phyloP scores from a whole-genome alignment of 2,329 filamentous ascomycete genomes.

The Talaromyces sp. region DNA sequence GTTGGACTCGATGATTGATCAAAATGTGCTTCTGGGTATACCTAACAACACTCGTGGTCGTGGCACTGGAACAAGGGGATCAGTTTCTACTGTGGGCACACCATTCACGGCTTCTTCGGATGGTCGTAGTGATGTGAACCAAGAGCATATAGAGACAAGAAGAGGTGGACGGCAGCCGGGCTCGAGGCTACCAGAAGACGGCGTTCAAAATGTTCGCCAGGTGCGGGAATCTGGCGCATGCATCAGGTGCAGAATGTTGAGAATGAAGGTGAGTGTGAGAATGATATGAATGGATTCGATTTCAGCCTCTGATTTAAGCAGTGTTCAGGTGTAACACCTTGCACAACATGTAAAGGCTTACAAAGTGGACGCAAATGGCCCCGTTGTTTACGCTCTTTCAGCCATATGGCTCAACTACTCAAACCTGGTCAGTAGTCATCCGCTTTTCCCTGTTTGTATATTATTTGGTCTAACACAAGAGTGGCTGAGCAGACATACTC shows the following conservation, averaged over 20 bases:
- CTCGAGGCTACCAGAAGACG: neutral
- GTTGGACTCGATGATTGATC: neutral
- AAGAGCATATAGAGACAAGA: neutral
- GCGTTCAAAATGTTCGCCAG: neutral
- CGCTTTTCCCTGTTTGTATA: too few relatives aligned
- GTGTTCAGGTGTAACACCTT: slow-evolving; percentile 6
- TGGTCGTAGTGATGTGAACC: neutral
- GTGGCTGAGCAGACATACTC: slow-evolving; percentile 7
- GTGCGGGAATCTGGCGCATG: slow-evolving; percentile 14
- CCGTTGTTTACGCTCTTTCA: slow-evolving; percentile 16
- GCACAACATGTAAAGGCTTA: neutral
- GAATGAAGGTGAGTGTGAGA: slow-evolving; percentile 1
- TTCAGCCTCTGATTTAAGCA: neutral
- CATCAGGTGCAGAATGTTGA: slow-evolving; percentile 6
- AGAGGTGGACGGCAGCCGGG: slow-evolving; percentile 7
- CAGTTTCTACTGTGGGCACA: neutral
- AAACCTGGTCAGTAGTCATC: too few relatives aligned
- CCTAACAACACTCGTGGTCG: neutral
- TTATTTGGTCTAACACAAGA: slow-evolving; percentile 6
- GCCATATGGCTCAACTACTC: neutral
- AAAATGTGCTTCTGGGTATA: neutral
- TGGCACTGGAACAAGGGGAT: neutral
- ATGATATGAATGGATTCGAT: neutral
- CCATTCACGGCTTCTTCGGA: neutral
- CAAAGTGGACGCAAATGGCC: slow-evolving; percentile 11